phyloP scores from a whole-genome alignment of 495 filamentous ascomycete genomes.

The Neurospora sp. region DNA sequence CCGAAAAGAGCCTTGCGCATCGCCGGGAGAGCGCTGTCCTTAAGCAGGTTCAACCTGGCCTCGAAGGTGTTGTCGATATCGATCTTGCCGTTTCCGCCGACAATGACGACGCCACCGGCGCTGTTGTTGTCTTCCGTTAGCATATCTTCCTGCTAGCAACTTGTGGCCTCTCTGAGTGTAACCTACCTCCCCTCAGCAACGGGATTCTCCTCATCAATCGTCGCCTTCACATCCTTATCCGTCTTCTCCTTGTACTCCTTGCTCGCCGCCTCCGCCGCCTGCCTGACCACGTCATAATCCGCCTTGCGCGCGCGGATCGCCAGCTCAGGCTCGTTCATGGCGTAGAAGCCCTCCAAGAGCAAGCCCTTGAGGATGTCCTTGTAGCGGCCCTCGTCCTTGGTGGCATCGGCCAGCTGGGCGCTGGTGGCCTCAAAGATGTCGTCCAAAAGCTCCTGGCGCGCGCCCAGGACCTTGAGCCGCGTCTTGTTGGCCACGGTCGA shows the following conservation, averaged over 20 bases:
- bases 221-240: slow-evolving; percentile 49
- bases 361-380: slow-evolving; percentile 63
- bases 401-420: slow-evolving; percentile 52
- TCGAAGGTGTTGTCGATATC: slow-evolving; percentile 98
- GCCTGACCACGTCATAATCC: slow-evolving; percentile 62
- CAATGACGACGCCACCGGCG: slow-evolving; percentile 69
- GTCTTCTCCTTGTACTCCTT: slow-evolving; percentile 71
- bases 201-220: slow-evolving; percentile 68
- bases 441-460: slow-evolving; percentile 84
- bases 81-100: slow-evolving; percentile 84
- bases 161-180: neutral
- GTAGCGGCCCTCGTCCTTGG: slow-evolving; percentile 63
- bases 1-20: slow-evolving; percentile 83
- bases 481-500: slow-evolving; percentile 94
- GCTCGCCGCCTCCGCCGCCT: slow-evolving; percentile 63
- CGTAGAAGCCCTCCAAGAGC: slow-evolving; percentile 84
- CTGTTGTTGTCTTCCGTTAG: slow-evolving; percentile 43
- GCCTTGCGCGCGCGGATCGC: slow-evolving; percentile 63
- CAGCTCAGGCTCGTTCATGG: slow-evolving; percentile 69
- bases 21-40: slow-evolving; percentile 73
- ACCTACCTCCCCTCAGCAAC: slow-evolving; percentile 80
- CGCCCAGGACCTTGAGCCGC: slow-evolving; percentile 72
- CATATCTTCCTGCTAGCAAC: neutral
- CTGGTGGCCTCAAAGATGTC: slow-evolving; percentile 76
- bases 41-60: slow-evolving; percentile 74